Conservation (phyloP, 192 early-diverging fungal species). For the Jimgerdemannia flammicorona region DNA sequence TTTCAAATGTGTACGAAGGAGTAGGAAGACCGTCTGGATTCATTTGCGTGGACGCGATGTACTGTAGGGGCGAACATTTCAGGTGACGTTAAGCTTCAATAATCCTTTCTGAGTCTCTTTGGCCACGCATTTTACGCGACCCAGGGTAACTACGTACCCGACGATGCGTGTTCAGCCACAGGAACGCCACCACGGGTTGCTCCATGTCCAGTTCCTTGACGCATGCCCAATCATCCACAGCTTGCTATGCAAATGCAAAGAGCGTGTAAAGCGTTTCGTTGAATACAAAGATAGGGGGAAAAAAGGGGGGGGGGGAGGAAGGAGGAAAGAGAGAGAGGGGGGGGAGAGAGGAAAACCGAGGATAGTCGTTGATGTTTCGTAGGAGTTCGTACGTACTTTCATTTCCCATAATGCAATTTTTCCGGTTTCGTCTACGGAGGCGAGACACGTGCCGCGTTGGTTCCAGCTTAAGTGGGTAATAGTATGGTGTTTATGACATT, state of each 20-base stretch:
- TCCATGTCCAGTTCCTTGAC: slow-evolving; percentile 17
- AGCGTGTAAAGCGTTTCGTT: neutral
- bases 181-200: slow-evolving; percentile 24
- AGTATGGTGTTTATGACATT: slow-evolving; percentile 20
- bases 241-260: slow-evolving; percentile 7
- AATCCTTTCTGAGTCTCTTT: no score
- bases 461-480: slow-evolving; percentile 33
- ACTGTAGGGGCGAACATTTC: neutral
- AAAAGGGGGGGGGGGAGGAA: no score
- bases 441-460: slow-evolving; percentile 24
- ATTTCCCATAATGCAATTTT: slow-evolving; percentile 29
- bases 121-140: no score
- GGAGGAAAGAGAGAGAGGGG: no score
- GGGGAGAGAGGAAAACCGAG: no score
- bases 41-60: neutral
- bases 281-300: neutral
- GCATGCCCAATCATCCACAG: slow-evolving; percentile 18
- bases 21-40: neutral
- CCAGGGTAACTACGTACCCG: slow-evolving; percentile 6
- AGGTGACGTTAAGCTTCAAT: no score
- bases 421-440: slow-evolving; percentile 29
- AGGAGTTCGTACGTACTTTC: slow-evolving; percentile 8
- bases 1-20: slow-evolving; percentile 3
- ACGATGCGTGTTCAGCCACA: slow-evolving; percentile 29
- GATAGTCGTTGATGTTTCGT: no score